phyloP scores from a whole-genome alignment of 495 filamentous ascomycete genomes.

The Pseudoneurospora amorphoporcata region DNA sequence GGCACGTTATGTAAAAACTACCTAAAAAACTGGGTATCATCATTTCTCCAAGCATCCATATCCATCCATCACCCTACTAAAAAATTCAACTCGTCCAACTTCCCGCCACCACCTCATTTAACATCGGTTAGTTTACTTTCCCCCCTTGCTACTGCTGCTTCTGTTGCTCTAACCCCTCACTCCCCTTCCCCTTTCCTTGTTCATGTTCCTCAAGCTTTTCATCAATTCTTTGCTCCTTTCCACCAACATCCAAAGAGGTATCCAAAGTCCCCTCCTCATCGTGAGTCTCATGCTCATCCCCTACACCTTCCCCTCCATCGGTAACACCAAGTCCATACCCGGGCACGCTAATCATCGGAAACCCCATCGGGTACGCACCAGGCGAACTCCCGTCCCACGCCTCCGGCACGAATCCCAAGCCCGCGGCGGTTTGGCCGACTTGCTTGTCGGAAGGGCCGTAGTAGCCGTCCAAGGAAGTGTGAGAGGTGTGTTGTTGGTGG shows the following conservation, averaged over 20 bases:
- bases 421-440: not conserved
- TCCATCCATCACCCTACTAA: not conserved
- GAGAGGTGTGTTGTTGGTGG: not conserved
- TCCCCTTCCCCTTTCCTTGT: not conserved
- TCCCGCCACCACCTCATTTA: not conserved
- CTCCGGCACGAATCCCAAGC: not conserved
- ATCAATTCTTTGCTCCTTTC: not conserved
- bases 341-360: not conserved
- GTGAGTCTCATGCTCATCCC: too few species aligned
- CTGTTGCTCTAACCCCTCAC: not conserved
- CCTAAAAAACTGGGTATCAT: not conserved
- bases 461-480: not conserved
- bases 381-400: not conserved
- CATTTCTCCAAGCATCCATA: not conserved
- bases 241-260: not conserved
- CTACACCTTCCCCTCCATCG: not conserved
- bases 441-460: not conserved
- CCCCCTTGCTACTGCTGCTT: not conserved
- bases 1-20: too few species aligned
- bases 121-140: not conserved
- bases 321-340: not conserved
- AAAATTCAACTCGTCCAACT: not conserved
- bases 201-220: not conserved
- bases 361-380: not conserved
- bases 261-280: not conserved